These are phyloP conservation scores for Acacia pycnantha DNA, from an alignment of 331 rosid species.

Conservation along the genomic window DNA sequence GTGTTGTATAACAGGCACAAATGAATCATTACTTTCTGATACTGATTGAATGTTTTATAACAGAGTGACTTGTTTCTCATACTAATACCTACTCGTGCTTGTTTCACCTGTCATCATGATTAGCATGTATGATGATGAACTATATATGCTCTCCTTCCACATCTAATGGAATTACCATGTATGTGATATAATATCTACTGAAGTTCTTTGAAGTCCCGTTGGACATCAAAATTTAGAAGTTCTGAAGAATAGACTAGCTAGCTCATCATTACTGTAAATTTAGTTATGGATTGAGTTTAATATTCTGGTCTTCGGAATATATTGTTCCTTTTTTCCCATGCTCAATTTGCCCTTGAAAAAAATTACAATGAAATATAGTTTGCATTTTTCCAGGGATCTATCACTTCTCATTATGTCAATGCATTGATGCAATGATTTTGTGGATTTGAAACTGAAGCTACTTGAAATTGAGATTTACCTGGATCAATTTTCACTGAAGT, in stretches of 20 bases:
- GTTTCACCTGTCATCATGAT: background rate
- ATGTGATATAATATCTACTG: background rate
- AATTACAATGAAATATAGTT: background rate
- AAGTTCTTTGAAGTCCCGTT: conserved; percentile 1
- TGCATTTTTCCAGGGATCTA: background rate
- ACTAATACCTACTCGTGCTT: background rate
- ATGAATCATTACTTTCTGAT: background rate
- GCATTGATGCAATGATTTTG: background rate
- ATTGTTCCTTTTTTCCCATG: background rate
- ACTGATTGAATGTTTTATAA: background rate
- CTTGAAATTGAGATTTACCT: background rate
- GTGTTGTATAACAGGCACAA: background rate
- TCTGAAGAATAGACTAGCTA: background rate
- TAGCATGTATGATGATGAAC: background rate
- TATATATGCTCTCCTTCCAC: background rate
- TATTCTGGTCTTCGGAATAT: background rate
- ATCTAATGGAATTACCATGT: background rate
- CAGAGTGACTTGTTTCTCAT: background rate
- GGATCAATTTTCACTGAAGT: background rate
- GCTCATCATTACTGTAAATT: background rate
- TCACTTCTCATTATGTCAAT: conserved; percentile 8
- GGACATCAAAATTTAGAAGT: background rate
- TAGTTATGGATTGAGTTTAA: conserved; percentile 14
- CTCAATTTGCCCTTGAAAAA: conserved; percentile 15
- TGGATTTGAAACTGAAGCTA: conserved; percentile 20